A percentile compares a stretch with the other conserved stretches of the same genome.
phyloP scores from a whole-genome alignment of 805 yeast species.

The Wickerhamomyces hampshirensis region DNA sequence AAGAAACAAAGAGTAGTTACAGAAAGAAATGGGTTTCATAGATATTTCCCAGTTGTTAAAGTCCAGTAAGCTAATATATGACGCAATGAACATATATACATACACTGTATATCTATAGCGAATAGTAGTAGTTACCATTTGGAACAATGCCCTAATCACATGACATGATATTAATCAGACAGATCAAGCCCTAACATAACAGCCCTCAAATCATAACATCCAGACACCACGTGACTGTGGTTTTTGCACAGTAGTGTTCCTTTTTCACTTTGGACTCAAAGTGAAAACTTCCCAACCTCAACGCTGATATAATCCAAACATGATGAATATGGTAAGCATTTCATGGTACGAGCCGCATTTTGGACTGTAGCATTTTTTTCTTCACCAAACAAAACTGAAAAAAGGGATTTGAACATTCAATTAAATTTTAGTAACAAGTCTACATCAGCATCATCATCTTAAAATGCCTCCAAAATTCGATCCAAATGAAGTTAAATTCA shows the following conservation, averaged over 20 bases:
- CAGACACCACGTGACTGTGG: neutral
- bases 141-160: too few relatives aligned
- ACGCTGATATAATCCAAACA: neutral
- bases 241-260: neutral
- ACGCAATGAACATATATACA: too few relatives aligned
- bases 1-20: conserved; percentile 19
- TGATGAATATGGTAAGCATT: neutral
- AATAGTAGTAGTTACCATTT: too few relatives aligned
- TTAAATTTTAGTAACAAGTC: neutral
- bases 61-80: conserved; percentile 6
- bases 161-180: too few relatives aligned
- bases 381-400: conserved; percentile 5
- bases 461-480: conserved; percentile 98
- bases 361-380: neutral
- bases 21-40: conserved; percentile 34
- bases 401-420: neutral
- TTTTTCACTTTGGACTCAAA: conserved; percentile 1
- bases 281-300: neutral
- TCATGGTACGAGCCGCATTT: neutral
- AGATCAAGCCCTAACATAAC: neutral
- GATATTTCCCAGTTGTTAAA: conserved; percentile 41
- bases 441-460: conserved; percentile 1
- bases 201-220: neutral
- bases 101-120: too few relatives aligned
- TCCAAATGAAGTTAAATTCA: conserved; percentile 96